Percentiles rank a stretch among this genome's conserved stretches.
These are phyloP conservation scores for Xylariaceae sp. DNA, from an alignment of 2,329 filamentous ascomycete genomes.

Conservation along the genomic window DNA sequence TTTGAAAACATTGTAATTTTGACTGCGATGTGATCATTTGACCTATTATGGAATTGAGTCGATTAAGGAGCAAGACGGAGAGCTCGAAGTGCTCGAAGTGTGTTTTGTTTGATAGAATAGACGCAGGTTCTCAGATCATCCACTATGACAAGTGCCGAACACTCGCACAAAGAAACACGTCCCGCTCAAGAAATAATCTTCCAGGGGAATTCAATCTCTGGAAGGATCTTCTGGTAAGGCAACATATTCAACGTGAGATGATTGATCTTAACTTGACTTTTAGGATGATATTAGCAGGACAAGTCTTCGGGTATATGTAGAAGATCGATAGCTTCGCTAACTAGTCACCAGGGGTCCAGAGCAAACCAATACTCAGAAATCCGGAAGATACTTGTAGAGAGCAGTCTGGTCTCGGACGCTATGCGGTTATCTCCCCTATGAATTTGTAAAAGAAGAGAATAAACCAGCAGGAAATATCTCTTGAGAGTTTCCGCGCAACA, in stretches of 20 bases:
- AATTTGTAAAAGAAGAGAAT: slow-evolving; percentile 6
- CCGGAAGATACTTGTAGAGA: neutral
- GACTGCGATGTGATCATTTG: slow-evolving; percentile 3
- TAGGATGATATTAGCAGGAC: slow-evolving; percentile 1
- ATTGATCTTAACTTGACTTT: slow-evolving; percentile 2
- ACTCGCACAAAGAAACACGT: too few relatives aligned
- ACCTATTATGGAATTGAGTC: neutral
- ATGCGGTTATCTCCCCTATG: slow-evolving; percentile 5
- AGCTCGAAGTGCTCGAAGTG: slow-evolving; percentile 2
- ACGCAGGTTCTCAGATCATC: neutral
- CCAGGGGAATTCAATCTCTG: neutral
- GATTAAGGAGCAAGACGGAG: slow-evolving; percentile 4
- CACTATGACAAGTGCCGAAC: neutral
- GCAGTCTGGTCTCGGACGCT: slow-evolving; percentile 1
- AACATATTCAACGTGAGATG: slow-evolving; percentile 10
- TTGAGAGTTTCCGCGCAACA: slow-evolving; percentile 8
- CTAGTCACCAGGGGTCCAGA: neutral
- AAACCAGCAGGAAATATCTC: slow-evolving; percentile 1
- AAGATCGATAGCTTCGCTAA: too few relatives aligned
- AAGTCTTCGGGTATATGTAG: slow-evolving; percentile 2
- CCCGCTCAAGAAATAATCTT: too few relatives aligned
- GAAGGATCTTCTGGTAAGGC: slow-evolving; percentile 3
- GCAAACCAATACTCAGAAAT: neutral
- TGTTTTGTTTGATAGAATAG: slow-evolving; percentile 3
- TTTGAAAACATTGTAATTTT: slow-evolving; percentile 7